Percentiles rank a stretch among this genome's conserved stretches.
Conservation (phyloP, 1,139 yeast genomes). For the Suhomyces wounanorum region DNA sequence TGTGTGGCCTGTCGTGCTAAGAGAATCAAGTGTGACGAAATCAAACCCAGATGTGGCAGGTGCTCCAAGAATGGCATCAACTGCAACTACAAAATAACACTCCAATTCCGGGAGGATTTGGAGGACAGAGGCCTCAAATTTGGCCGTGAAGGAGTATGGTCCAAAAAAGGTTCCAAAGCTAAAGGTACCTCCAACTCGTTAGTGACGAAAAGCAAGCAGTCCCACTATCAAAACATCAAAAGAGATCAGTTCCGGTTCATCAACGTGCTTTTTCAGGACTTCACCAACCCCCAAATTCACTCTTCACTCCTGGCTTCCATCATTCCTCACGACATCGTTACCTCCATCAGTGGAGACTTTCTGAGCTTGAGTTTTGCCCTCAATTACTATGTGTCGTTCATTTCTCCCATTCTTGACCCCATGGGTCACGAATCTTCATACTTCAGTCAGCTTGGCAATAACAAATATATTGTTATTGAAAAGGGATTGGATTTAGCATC, state of each 20-base stretch:
- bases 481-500: conserved; percentile 27
- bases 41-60: conserved; percentile 42
- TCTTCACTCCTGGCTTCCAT: conserved; percentile 17
- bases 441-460: conserved; percentile 16
- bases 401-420: conserved; percentile 33
- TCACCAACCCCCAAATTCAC: conserved; percentile 9
- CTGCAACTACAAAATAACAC: conserved; percentile 27
- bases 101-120: conserved; percentile 34
- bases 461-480: conserved; percentile 22
- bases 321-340: conserved; percentile 27
- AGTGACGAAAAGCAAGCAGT: conserved; percentile 15
- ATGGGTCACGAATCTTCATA: conserved; percentile 20
- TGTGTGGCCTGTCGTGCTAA: conserved; percentile 22
- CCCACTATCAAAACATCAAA: conserved; percentile 19
- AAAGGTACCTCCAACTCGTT: conserved; percentile 10
- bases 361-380: conserved; percentile 26
- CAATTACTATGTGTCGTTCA: conserved; percentile 28
- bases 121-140: conserved; percentile 31
- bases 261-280: conserved; percentile 21
- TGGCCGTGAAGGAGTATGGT: conserved; percentile 38
- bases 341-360: conserved; percentile 16
- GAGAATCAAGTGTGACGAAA: conserved; percentile 46
- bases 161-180: conserved; percentile 13
- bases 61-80: conserved; percentile 32
- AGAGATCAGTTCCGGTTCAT: conserved; percentile 23